Conservation (phyloP, 1,284 basidiomycete genomes). For the Irpex rosettiformis region DNA sequence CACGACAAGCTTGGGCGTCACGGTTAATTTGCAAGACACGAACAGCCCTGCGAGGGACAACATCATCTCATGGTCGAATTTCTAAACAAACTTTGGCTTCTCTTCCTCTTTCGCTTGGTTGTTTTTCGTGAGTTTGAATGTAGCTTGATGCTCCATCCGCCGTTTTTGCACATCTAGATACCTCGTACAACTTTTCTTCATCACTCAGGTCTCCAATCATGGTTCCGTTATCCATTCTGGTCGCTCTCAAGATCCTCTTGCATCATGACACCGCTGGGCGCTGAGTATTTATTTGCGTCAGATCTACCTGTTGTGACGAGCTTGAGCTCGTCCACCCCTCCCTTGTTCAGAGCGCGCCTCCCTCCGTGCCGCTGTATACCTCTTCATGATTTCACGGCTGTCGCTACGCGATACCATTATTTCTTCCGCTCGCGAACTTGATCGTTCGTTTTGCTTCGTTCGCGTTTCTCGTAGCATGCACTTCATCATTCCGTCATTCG, state of each 20-base stretch:
- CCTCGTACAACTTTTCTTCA: not conserved
- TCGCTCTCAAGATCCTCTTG: not conserved
- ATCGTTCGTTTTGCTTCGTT: not conserved
- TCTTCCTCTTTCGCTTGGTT: not conserved
- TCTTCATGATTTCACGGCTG: not conserved
- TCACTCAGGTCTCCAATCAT: not conserved
- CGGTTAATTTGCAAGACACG: constrained; percentile 45
- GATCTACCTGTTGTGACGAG: not conserved
- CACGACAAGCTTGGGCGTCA: constrained; percentile 56
- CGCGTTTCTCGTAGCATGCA: not conserved
- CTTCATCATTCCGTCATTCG: not conserved
- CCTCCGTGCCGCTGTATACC: not conserved
- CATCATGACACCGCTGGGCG: not conserved
- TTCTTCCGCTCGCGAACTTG: not conserved
- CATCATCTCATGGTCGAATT: constrained; percentile 67
- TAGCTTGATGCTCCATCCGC: constrained; percentile 3
- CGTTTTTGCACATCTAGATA: not conserved
- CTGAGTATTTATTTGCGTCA: not conserved
- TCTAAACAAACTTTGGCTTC: constrained; percentile 31
- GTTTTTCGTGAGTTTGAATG: not conserved
- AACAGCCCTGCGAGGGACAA: constrained; percentile 38
- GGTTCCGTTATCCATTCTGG: not conserved
- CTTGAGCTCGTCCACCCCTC: not conserved
- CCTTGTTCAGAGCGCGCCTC: not conserved
- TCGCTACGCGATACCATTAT: not conserved